phyloP scores from a whole-genome alignment of 768 basidiomycete genomes.

The Lactifluus rugatus region DNA sequence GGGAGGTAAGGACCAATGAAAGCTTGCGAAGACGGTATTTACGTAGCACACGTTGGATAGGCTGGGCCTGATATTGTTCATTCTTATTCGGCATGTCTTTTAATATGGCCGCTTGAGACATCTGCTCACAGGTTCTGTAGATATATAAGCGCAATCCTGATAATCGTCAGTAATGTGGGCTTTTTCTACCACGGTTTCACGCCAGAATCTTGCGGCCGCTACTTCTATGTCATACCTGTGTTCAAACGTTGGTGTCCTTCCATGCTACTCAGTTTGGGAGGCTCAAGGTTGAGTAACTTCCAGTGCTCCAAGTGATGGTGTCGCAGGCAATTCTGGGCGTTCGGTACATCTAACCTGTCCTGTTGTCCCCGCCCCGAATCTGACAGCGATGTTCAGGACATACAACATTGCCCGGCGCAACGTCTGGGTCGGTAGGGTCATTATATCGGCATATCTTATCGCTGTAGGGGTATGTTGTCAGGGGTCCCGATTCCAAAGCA shows the following conservation, averaged over 20 bases:
- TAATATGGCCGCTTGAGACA: not conserved
- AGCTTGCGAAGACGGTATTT: not conserved
- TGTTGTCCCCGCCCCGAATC: not conserved
- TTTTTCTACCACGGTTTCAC: slow-evolving; percentile 48
- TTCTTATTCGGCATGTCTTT: slow-evolving; percentile 7
- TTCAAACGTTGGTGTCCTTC: slow-evolving; percentile 44
- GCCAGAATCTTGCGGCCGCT: slow-evolving; percentile 34
- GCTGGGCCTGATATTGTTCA: slow-evolving; percentile 4
- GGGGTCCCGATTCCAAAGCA: slow-evolving; percentile 19
- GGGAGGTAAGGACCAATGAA: not conserved
- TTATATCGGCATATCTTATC: slow-evolving; percentile 33
- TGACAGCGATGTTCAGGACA: slow-evolving; percentile 31
- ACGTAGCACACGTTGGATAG: not conserved
- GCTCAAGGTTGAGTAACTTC: not conserved
- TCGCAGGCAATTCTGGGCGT: slow-evolving; percentile 57
- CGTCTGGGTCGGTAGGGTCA: slow-evolving; percentile 30
- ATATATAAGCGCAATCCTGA: slow-evolving; percentile 35
- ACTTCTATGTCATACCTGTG: slow-evolving; percentile 43
- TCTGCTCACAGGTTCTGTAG: slow-evolving; percentile 22
- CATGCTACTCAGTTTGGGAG: not conserved
- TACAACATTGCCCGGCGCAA: slow-evolving; percentile 48
- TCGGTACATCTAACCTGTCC: slow-evolving; percentile 30
- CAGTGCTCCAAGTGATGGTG: slow-evolving; percentile 53
- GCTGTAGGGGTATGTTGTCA: slow-evolving; percentile 34
- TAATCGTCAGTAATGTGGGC: slow-evolving; percentile 48